Percentiles rank a stretch among this genome's conserved stretches.
Evolutionary conservation across 805 yeast genomes (phyloP).

Genomic region (Lipomyces sp.): DNA sequence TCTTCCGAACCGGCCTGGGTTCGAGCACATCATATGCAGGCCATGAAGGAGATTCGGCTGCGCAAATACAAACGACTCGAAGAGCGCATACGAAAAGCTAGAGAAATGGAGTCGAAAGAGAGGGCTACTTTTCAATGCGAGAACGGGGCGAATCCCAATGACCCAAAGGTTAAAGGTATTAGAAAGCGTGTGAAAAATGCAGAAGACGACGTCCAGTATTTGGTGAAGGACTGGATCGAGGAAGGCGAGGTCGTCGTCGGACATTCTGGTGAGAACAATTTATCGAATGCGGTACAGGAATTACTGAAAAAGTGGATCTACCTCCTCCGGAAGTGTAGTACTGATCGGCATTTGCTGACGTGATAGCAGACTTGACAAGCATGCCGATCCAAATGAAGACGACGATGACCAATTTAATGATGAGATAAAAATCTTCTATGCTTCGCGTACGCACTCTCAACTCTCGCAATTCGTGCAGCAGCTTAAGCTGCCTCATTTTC

Average conservation of each 20-base stretch:
- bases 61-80: conserved; percentile 12
- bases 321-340: not conserved
- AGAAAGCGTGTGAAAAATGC: no score
- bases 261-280: conserved; percentile 35
- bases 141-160: no score
- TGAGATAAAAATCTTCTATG: conserved; percentile 49
- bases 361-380: conserved; percentile 2
- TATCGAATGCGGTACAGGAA: conserved; percentile 49
- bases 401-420: conserved; percentile 14
- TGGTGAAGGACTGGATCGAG: conserved; percentile 44
- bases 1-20: conserved; percentile 70
- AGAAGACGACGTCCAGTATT: conserved; percentile 29
- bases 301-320: conserved; percentile 42
- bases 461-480: conserved; percentile 76
- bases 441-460: conserved; percentile 92
- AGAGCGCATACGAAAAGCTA: conserved; percentile 13
- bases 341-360: not conserved
- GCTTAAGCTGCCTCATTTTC: conserved; percentile 57
- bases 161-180: no score
- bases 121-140: conserved; percentile 5
- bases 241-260: conserved; percentile 27
- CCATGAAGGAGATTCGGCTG: conserved; percentile 6
- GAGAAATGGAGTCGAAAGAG: conserved; percentile 21
- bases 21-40: conserved; percentile 11
- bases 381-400: conserved; percentile 24